Conservation (phyloP, 2,329 filamentous ascomycete species). For the Aspergillus sp. region DNA sequence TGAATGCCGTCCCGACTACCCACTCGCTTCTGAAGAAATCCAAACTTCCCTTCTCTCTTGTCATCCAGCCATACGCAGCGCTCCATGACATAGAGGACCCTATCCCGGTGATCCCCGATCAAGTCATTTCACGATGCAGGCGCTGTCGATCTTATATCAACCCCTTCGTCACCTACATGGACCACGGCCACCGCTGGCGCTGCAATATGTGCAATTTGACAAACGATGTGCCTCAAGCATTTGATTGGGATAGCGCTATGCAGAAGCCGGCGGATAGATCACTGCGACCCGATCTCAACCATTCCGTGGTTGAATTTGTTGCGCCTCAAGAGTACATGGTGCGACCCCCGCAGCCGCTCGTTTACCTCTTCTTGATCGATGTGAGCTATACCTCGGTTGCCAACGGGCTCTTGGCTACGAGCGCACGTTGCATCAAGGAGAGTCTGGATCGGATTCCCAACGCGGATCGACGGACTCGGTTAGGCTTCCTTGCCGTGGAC, state of each 20-base stretch:
- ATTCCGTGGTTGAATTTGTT: slow-evolving; percentile 94
- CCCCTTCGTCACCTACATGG: slow-evolving; percentile 90
- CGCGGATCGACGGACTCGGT: slow-evolving; percentile 79
- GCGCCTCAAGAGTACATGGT: slow-evolving; percentile 99
- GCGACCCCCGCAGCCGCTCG: slow-evolving; percentile 84
- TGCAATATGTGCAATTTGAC: slow-evolving; percentile 99
- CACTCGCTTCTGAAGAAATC: slow-evolving; percentile 93
- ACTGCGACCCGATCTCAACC: slow-evolving; percentile 86
- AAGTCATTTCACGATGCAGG: slow-evolving; percentile 92
- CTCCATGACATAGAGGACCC: slow-evolving; percentile 88
- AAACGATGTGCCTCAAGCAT: slow-evolving; percentile 97
- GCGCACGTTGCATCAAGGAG: slow-evolving; percentile 86
- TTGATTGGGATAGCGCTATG: slow-evolving; percentile 90
- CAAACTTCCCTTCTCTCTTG: slow-evolving; percentile 85
- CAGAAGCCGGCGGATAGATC: slow-evolving; percentile 89
- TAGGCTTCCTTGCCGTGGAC: slow-evolving; percentile 94
- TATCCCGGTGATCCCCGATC: slow-evolving; percentile 87
- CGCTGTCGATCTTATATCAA: slow-evolving; percentile 97
- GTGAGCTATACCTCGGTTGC: slow-evolving; percentile 87
- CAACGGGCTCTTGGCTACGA: slow-evolving; percentile 83
- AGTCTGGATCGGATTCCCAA: slow-evolving; percentile 97
- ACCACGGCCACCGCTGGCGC: slow-evolving; percentile 94
- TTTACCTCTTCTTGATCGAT: slow-evolving; percentile 92
- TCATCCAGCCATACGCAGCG: slow-evolving; percentile 91
- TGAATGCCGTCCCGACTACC: slow-evolving; percentile 89